phyloP scores from a whole-genome alignment of 1,284 basidiomycete genomes.

The Moesziomyces globuligerus region DNA sequence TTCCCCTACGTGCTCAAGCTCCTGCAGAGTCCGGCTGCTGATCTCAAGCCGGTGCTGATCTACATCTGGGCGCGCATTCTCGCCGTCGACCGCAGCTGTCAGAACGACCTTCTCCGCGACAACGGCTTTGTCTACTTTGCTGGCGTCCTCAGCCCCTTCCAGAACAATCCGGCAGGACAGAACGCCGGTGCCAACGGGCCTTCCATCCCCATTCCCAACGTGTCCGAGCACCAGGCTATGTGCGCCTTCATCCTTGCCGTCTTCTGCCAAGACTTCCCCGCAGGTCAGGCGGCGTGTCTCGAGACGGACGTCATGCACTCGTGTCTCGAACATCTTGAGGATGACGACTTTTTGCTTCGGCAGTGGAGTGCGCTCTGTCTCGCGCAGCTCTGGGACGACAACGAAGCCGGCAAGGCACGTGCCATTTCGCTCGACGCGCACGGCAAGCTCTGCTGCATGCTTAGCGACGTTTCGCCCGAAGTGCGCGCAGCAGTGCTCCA shows the following conservation, averaged over 20 bases:
- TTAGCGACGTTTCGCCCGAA: slow-evolving; percentile 90
- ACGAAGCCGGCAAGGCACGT: slow-evolving; percentile 88
- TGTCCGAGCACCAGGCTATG: slow-evolving; percentile 97
- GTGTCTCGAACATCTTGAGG: slow-evolving; percentile 82
- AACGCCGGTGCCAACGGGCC: slow-evolving; percentile 65
- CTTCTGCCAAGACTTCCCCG: slow-evolving; percentile 85
- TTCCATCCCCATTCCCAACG: slow-evolving; percentile 78
- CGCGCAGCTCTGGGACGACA: slow-evolving; percentile 92
- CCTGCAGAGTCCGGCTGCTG: slow-evolving; percentile 90
- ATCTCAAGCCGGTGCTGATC: slow-evolving; percentile 95
- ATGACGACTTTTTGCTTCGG: slow-evolving; percentile 88
- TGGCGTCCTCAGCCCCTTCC: slow-evolving; percentile 60
- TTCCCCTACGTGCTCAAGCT: slow-evolving; percentile 98
- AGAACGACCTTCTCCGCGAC: slow-evolving; percentile 86
- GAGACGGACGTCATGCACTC: slow-evolving; percentile 87
- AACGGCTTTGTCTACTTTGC: slow-evolving; percentile 66
- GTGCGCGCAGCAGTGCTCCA: slow-evolving; percentile 91
- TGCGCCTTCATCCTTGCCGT: slow-evolving; percentile 97
- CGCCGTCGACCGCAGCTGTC: slow-evolving; percentile 91
- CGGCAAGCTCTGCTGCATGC: slow-evolving; percentile 82
- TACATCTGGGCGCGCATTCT: slow-evolving; percentile 99
- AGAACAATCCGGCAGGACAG: slow-evolving; percentile 28
- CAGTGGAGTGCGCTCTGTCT: slow-evolving; percentile 96
- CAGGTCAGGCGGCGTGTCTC: slow-evolving; percentile 87
- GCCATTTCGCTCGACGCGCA: slow-evolving; percentile 85